Base-by-base conservation (phyloP, 108 stramenopile genomes). In the Pelagomonas calceolata region DNA sequence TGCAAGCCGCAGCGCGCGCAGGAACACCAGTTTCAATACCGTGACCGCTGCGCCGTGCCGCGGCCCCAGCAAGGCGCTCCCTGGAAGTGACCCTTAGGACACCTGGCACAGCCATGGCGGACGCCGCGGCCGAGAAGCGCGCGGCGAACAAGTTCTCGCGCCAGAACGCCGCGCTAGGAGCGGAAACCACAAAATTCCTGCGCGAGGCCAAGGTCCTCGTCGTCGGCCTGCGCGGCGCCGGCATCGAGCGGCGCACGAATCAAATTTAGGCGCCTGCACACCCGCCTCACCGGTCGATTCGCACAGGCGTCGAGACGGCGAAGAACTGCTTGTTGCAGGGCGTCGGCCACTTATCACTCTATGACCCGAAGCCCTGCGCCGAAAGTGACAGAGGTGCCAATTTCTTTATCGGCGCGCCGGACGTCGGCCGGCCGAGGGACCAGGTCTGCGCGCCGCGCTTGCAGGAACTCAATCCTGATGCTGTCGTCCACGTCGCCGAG, bases 201-300 rank as follows among this genome's bases (percentile, higher is more conserved):
- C 21, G 51, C 21, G 67, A 76, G 1, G 76, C 79, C 76, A 34
- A 75, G 63, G 81, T 87, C 26, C 79, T 85, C 32, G 70, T 87
- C 64, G 82, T 84, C 30, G 85, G 85, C n/a, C 78, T 84, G 66
- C 73, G 78, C 31, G 85, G 85, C 33, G 81, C 85, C 9, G 86
- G 85, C 60, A n/a, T n/a, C n/a, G n/a, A n/a, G n/a, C n/a, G n/a
- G n/a, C n/a, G n/a, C n/a, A n/a, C n/a, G n/a, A n/a, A n/a, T n/a
- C n/a, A n/a, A n/a, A n/a, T n/a, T n/a, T n/a, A n/a, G n/a, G n/a
- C n/a, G n/a, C n/a, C n/a, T n/a, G n/a, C n/a, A n/a, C n/a, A n/a
- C n/a, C n/a, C n/a, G n/a, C n/a, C n/a, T n/a, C n/a, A n/a, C n/a
- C n/a, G n/a, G n/a, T n/a, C n/a, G n/a, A n/a, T n/a, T n/a, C n/a